Evolutionary conservation across 768 basidiomycete species (phyloP), one percentile per base, ranked within the genome.

Genomic region (Hydnum rufescens): DNA sequence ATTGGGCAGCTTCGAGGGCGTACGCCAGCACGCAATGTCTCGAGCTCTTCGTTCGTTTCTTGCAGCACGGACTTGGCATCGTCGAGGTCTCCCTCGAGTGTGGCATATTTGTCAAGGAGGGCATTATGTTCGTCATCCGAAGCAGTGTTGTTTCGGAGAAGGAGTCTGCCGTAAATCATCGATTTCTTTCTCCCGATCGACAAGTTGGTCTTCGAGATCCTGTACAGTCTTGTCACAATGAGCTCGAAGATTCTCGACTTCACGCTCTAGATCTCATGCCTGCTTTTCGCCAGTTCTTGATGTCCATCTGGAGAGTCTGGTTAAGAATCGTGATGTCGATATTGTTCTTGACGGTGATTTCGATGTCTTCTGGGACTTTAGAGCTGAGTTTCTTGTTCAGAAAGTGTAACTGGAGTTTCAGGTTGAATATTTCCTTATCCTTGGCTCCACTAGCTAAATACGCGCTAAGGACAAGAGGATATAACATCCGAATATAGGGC

Each of bases 391-490:
- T 80, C 60, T 97, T 89, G 65, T 96, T 87, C 42, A 96, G 75
- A 63, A 95, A 93, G 62, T 95, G 89, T 2, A 95, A 85, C 54
- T 89, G 84, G 50, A 97, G 75, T 65, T 96, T 95, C 63, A 99
- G 80, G 61, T 80, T 82, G 64, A 97, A 96, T 70, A 93, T 93
- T 64, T 97, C 92, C 64, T 92, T 95, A 69, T 93, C 90, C 90
- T 76, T 57, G 78, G 79, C 66, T 99, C 90, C 61, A 95, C 87
- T 64, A 92, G 85, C 92, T 97, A 60, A 23, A 42, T 4, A n/a
- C 22, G 22, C 22, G 36, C 36, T 13, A 39, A 22, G 22, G 36
- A 13, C 22, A 39, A 39, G 36, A 13, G 22, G 22, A 22, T 22
- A 22, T 22, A 39, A 22, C 22, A 22, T 39, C 36, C 13, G 13